Conservation (phyloP, 2,329 filamentous ascomycete genomes). For the Hypoxylon sp. region DNA sequence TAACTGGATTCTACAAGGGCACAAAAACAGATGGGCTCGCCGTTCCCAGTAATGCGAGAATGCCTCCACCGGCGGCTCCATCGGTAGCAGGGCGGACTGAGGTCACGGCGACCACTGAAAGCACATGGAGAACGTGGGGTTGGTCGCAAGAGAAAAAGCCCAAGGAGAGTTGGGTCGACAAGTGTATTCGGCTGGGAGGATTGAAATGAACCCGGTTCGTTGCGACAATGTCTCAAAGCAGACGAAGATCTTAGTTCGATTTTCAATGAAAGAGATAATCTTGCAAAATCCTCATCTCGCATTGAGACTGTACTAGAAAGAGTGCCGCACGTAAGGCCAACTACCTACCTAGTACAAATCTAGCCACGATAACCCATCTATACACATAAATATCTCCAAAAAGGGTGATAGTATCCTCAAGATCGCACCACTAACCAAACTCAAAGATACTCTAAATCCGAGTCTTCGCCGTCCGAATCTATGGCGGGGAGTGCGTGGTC, state of each 20-base stretch:
- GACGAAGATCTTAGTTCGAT: constrained; percentile 27
- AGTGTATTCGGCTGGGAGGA: constrained; percentile 36
- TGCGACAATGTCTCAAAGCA: constrained; percentile 22
- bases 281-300: constrained; percentile 7
- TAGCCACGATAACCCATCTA: neutral
- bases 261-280: neutral
- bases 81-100: constrained; percentile 40
- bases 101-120: constrained; percentile 35
- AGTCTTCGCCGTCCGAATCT: neutral
- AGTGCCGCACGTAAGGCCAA: too few relatives aligned
- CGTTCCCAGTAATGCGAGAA: constrained; percentile 21
- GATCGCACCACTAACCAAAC: neutral
- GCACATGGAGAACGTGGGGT: constrained; percentile 44
- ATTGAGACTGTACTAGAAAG: neutral
- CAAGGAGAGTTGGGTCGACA: constrained; percentile 39
- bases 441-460: neutral
- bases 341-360: too few relatives aligned
- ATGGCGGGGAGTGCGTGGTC: neutral
- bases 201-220: constrained; percentile 17
- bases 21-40: constrained; percentile 17
- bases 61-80: constrained; percentile 37
- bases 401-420: neutral
- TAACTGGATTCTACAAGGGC: constrained; percentile 38
- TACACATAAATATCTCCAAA: neutral
- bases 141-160: constrained; percentile 34